These are phyloP conservation scores for Epichloe uncinata DNA, from an alignment of 2,329 filamentous ascomycete species.

Conservation along the genomic window DNA sequence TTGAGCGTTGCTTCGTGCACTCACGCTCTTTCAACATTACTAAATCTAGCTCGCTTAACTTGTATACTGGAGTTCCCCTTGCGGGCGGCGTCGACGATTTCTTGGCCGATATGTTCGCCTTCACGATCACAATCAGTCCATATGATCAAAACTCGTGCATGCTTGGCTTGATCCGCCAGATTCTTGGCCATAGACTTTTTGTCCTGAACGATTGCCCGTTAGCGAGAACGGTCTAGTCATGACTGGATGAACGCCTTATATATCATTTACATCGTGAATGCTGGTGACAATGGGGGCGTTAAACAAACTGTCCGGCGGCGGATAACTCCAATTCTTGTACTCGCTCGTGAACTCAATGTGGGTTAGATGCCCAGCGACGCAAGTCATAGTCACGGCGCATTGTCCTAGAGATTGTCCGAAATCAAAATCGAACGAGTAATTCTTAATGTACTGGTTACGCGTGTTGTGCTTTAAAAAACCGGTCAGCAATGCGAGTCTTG, in stretches of 20 bases:
- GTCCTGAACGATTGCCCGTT: constrained; percentile 35
- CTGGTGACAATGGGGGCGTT: constrained; percentile 59
- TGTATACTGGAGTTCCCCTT: constrained; percentile 61
- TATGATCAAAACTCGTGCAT: constrained; percentile 69
- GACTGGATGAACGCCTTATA: not conserved
- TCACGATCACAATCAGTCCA: constrained; percentile 99
- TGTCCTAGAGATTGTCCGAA: constrained; percentile 70
- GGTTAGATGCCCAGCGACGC: constrained; percentile 79
- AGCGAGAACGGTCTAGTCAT: not conserved
- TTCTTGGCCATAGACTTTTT: constrained; percentile 77
- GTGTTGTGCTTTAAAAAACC: constrained; percentile 45
- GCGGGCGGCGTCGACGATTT: constrained; percentile 71
- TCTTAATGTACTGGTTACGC: constrained; percentile 71
- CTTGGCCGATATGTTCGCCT: constrained; percentile 88
- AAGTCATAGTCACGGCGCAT: constrained; percentile 86
- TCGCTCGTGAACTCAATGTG: constrained; percentile 60
- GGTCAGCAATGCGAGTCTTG: constrained; percentile 10
- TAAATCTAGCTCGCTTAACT: constrained; percentile 80
- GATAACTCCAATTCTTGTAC: constrained; percentile 70
- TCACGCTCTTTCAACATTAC: constrained; percentile 85
- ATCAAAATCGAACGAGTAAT: constrained; percentile 83
- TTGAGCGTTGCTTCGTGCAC: constrained; percentile 14
- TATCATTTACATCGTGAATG: constrained; percentile 46
- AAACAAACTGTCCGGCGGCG: constrained; percentile 68
- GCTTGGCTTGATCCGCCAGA: constrained; percentile 64